A percentile compares a stretch with the other conserved stretches of the same genome.
Evolutionary conservation across 1,139 yeast species (phyloP).

Genomic region (Hyphopichia khmerensis): DNA sequence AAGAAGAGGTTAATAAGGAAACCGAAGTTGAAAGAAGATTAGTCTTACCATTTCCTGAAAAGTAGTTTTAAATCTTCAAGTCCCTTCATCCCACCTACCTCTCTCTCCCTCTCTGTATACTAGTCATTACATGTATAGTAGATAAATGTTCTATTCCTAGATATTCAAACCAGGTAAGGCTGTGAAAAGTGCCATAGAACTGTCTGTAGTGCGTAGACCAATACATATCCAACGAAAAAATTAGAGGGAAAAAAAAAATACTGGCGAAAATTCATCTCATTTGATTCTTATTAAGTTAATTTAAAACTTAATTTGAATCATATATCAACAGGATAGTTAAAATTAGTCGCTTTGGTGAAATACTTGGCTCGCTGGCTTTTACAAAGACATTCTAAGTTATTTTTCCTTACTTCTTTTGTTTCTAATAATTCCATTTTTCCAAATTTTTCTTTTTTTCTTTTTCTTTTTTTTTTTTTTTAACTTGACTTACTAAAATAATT

Average conservation of each 20-base stretch:
- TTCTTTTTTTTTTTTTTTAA: neutral
- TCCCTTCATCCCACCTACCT: too few relatives aligned
- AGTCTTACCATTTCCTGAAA: constrained; percentile 72
- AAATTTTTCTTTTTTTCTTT: neutral
- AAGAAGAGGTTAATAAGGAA: constrained; percentile 93
- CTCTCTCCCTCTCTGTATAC: neutral
- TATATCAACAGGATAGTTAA: neutral
- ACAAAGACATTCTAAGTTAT: neutral
- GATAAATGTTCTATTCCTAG: too few relatives aligned
- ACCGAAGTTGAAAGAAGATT: constrained; percentile 86
- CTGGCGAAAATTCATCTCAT: neutral
- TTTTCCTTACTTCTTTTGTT: too few relatives aligned
- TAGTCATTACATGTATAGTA: too few relatives aligned
- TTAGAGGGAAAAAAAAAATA: neutral
- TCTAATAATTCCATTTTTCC: neutral
- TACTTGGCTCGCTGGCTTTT: neutral
- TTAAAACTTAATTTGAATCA: neutral
- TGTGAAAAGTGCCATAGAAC: too few relatives aligned
- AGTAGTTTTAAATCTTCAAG: constrained; percentile 15
- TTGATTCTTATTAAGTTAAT: neutral
- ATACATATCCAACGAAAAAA: neutral
- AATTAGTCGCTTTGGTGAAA: neutral
- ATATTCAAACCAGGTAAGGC: too few relatives aligned
- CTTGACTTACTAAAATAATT: neutral
- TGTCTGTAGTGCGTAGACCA: neutral